phyloP scores from a whole-genome alignment of 129 eudicot species.

The Saussurea involucrata region DNA sequence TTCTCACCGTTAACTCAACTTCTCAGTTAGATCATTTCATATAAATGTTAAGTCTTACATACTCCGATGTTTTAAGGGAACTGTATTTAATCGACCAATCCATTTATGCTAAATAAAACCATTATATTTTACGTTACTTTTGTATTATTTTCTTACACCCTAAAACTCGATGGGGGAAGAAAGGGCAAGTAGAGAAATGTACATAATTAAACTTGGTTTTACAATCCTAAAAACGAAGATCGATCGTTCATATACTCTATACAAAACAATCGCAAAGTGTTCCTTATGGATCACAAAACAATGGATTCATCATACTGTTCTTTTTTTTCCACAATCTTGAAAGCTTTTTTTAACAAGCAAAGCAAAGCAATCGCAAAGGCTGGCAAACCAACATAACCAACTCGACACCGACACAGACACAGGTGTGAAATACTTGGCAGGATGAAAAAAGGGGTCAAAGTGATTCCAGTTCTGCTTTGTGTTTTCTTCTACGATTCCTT shows the following conservation, averaged over 20 bases:
- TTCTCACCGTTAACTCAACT: too few species aligned
- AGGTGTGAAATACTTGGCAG: conserved; percentile 9
- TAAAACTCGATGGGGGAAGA: conserved; percentile 12
- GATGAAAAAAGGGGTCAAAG: conserved; percentile 10
- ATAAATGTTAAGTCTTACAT: too few species aligned
- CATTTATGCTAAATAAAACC: not conserved
- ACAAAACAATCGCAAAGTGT: conserved; percentile 43
- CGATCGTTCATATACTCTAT: conserved; percentile 22
- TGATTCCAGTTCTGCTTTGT: conserved; percentile 5
- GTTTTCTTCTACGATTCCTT: conserved; percentile 35
- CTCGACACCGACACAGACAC: conserved; percentile 17
- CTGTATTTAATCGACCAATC: not conserved
- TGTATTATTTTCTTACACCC: not conserved
- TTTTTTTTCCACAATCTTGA: not conserved
- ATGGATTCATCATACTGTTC: conserved; percentile 13
- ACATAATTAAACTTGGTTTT: conserved; percentile 19
- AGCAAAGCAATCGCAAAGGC: not conserved
- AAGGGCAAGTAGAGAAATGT: not conserved
- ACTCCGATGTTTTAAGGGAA: not conserved
- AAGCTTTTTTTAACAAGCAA: conserved; percentile 3
- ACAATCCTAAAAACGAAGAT: not conserved
- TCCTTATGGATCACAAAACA: conserved; percentile 43
- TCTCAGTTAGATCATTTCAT: too few species aligned
- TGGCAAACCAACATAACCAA: conserved; percentile 23
- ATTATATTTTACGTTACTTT: not conserved